phyloP scores from a whole-genome alignment of 225 moss, liverwort and hornwort genomes.

The Straminergon stramineum region DNA sequence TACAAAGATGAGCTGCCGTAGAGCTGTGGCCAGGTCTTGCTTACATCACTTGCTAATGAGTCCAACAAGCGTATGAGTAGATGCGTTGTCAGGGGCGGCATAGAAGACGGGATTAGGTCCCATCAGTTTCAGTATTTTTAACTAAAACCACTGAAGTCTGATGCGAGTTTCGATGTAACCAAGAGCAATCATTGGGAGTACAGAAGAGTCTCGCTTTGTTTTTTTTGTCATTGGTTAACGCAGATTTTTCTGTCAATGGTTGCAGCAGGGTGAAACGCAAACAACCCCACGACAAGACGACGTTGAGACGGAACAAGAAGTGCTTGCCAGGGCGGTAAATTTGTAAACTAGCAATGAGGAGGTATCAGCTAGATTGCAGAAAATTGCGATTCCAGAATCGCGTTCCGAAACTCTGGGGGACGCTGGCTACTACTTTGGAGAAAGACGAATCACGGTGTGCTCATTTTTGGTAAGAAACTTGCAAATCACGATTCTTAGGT shows the following conservation, averaged over 20 bases:
- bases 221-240: neutral
- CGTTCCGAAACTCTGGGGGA: neutral
- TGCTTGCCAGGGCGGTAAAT: conserved; percentile 65
- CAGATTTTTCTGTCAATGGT: neutral
- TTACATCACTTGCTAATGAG: neutral
- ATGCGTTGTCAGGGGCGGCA: neutral
- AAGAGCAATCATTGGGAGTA: neutral
- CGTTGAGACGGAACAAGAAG: conserved; percentile 48
- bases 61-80: neutral
- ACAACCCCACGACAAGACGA: conserved; percentile 42
- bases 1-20: neutral
- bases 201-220: neutral
- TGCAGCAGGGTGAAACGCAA: conserved; percentile 29
- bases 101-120: neutral
- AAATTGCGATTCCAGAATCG: neutral
- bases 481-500: neutral
- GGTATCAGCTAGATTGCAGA: neutral
- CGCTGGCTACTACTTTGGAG: neutral
- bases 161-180: neutral
- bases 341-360: conserved; percentile 45
- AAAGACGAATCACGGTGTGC: neutral
- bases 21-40: neutral
- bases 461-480: neutral
- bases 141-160: neutral
- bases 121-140: neutral